Base-by-base conservation (phyloP, 1,139 yeast species). In the Zygoascus meyerae region DNA sequence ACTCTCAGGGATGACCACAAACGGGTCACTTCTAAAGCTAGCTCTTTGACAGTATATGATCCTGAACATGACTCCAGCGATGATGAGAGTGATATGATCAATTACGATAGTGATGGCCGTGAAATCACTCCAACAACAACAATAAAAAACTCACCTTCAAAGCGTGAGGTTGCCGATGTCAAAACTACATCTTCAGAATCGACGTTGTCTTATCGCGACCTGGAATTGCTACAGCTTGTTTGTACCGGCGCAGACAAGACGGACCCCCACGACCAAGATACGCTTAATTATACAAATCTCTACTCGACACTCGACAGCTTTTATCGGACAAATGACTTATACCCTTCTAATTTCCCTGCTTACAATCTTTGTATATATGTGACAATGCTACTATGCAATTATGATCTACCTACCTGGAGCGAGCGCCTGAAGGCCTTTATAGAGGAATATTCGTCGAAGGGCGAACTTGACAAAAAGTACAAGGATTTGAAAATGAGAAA, bases 291-390 rank as follows among this genome's bases (percentile, higher is more conserved):
- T 42, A 51, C 58, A 3, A 56, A 55, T 40, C 49, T 59, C 18
- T 57, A 54, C 43, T 48, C 48, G 33, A 53, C 56, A 6, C 58
- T 58, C 38, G 55, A 57, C 29, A 48, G 54, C 2, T 60, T 57
- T 39, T 52, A 50, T 26, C 46, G 49, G 28, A 48, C 54, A 16
- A 58, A 58, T 42, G 37, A 49, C 8, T 46, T 58, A 33, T 42
- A 48, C 3, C 48, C 49, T 8, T 40, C 33, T 21, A 48, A 46
- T 8, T 44, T 35, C 36, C 45, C 52, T 10, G 39, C 42, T 16
- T 54, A 54, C 42, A 45, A 46, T 28, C 54, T 54, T 28, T 56
- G 60, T 40, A 39, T 55, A 26, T 51, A 51, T 33, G 48, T 49
- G 11, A 45, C 55, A 15, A 50, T 55, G 34, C 52, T 52, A 35